Evolutionary conservation across 441 rosid genomes (phyloP).

Genomic region (Erysimum pusillum): DNA sequence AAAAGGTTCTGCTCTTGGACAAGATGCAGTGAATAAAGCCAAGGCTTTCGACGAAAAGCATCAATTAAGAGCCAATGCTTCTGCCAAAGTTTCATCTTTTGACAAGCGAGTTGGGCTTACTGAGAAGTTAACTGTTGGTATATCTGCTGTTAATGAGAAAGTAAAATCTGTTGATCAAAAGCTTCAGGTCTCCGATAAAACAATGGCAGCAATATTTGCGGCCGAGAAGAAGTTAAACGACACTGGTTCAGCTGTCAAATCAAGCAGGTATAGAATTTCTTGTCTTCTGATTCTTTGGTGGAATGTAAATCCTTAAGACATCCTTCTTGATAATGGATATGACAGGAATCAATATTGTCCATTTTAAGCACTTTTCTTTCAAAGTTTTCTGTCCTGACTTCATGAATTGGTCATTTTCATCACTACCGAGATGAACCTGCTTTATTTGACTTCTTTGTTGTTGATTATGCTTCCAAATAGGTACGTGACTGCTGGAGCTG

Average conservation of each 20-base stretch:
- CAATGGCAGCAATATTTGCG: constrained; percentile 98
- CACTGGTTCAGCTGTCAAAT: constrained; percentile 96
- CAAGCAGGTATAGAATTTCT: constrained; percentile 71
- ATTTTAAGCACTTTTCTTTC: not conserved
- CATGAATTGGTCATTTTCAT: not conserved
- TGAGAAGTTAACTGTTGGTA: constrained; percentile 86
- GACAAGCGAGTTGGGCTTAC: constrained; percentile 86
- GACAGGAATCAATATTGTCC: not conserved
- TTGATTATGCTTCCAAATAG: constrained; percentile 50
- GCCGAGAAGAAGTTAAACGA: constrained; percentile 92
- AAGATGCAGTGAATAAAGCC: constrained; percentile 95
- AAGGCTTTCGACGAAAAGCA: constrained; percentile 95
- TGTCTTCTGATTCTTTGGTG: constrained; percentile 14
- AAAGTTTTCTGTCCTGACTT: not conserved
- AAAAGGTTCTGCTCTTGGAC: constrained; percentile 87
- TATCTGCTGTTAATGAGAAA: constrained; percentile 93
- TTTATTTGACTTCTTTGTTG: constrained; percentile 24
- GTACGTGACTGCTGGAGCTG: constrained; percentile 86
- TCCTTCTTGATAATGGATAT: not conserved
- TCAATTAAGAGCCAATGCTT: constrained; percentile 83
- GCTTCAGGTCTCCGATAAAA: constrained; percentile 94
- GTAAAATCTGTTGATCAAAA: constrained; percentile 96
- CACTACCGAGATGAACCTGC: not conserved
- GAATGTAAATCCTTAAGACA: not conserved
- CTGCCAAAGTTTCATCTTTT: constrained; percentile 84